Conservation (phyloP, 768 basidiomycete genomes). For the Lepiota brunneoincarnata region DNA sequence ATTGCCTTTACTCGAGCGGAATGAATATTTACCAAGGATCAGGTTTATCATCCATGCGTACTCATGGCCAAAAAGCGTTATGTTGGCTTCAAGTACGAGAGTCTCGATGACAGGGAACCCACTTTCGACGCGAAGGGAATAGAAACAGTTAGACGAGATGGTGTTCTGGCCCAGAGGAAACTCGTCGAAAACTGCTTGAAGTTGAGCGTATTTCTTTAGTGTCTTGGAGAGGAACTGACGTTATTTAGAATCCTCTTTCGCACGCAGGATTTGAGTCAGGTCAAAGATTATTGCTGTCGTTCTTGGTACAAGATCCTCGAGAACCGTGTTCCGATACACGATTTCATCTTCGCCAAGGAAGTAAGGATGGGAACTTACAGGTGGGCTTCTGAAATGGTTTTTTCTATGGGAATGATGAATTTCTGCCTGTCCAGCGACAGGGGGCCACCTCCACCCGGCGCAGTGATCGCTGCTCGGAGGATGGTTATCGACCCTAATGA, state of each 20-base stretch:
- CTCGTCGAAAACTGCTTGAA: slow-evolving; percentile 90
- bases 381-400: slow-evolving; percentile 32
- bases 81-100: slow-evolving; percentile 95
- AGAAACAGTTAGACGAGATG: slow-evolving; percentile 93
- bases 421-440: slow-evolving; percentile 55
- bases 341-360: slow-evolving; percentile 94
- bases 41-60: slow-evolving; percentile 94
- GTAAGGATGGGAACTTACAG: slow-evolving; percentile 93
- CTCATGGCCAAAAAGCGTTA: slow-evolving; percentile 99
- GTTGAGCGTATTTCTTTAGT: slow-evolving; percentile 37
- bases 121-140: slow-evolving; percentile 96
- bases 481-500: slow-evolving; percentile 73
- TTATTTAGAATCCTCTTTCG: slow-evolving; percentile 79
- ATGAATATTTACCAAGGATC: neutral
- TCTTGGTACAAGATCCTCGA: slow-evolving; percentile 86
- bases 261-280: slow-evolving; percentile 81
- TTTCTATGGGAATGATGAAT: neutral
- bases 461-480: slow-evolving; percentile 75
- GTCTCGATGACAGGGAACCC: slow-evolving; percentile 72
- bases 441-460: slow-evolving; percentile 88
- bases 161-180: slow-evolving; percentile 86
- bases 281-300: slow-evolving; percentile 83
- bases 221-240: neutral
- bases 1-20: neutral
- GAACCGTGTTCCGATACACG: slow-evolving; percentile 79